Base-by-base conservation (phyloP, 2,329 filamentous ascomycete species). In the Cladorrhinum sp. region DNA sequence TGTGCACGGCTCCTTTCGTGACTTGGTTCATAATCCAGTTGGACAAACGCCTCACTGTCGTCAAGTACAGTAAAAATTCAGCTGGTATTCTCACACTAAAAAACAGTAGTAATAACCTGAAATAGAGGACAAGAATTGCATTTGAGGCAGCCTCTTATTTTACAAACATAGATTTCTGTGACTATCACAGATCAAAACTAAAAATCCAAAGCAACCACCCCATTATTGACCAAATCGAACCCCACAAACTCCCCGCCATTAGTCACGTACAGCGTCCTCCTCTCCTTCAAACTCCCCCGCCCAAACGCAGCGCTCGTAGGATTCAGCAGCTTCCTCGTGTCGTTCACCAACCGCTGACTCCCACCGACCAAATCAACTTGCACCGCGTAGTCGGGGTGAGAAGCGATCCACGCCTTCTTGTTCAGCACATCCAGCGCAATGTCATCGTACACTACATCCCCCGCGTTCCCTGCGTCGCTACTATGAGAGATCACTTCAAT, bases 401-500 rank as follows among this genome's bases (percentile, higher is more conserved):
- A 58, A 49, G 62, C 64, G 16, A 65, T 62, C 64, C 62, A 66
- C 24, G 49, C 61, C 8, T 12, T 41, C 8, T 55, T 56, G 1
- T 36, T 27, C 8, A 27, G 18, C 13, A 32, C 13, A 22, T 63
- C 57, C 27, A 66, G 45, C 50, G 64, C 62, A 10, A 66, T 59
- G 38, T 66, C 64, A 32, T 66, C 64, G 18, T 65, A 66, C 49
- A 65, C 59, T 22, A 66, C 59, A 18, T 63, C 58, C 22, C 36
- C 56, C 2, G 55, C n/a, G n/a, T n/a, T n/a, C n/a, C n/a, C n/a
- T n/a, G n/a, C n/a, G n/a, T n/a, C n/a, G n/a, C n/a, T 54, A 18
- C 49, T 53, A 13, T 25, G 50, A 10, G 59, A 52, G 6, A 61
- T 22, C 1, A 61, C 50, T 50, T 64, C 48, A 10, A 63, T 50